Evolutionary conservation across 139 green algal genomes (phyloP).

Genomic region (Ettlia oleoabundans): DNA sequence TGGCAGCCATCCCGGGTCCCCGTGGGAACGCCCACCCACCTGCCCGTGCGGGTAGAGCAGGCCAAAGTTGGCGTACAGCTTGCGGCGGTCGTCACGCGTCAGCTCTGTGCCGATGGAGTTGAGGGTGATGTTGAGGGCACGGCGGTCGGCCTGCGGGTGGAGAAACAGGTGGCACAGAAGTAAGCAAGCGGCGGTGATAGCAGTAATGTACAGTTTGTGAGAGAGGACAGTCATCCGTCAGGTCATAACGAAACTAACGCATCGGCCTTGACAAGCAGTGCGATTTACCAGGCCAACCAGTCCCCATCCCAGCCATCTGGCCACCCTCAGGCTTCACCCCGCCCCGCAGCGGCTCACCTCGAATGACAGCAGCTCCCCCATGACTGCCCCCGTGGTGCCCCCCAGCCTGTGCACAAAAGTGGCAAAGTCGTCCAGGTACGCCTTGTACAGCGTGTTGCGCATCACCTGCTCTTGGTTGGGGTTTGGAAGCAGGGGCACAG

Average conservation of each 20-base stretch:
- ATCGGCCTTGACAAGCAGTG: too few relatives aligned
- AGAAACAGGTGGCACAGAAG: too few relatives aligned
- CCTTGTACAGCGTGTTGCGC: constrained; percentile 98
- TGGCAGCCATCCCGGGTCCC: too few relatives aligned
- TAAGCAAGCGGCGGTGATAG: neutral
- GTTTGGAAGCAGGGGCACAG: constrained; percentile 46
- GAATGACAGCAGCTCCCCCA: constrained; percentile 94
- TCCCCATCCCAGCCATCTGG: neutral
- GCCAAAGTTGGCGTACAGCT: constrained; percentile 96
- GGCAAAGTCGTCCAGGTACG: constrained; percentile 98
- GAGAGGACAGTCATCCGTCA: too few relatives aligned
- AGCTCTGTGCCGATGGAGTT: constrained; percentile 98
- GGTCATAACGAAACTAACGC: too few relatives aligned
- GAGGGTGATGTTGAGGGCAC: constrained; percentile 98
- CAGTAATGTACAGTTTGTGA: too few relatives aligned
- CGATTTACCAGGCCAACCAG: too few relatives aligned
- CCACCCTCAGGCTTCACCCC: too few relatives aligned
- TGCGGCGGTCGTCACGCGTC: constrained; percentile 93
- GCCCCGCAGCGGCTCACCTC: constrained; percentile 83
- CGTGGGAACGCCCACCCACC: neutral
- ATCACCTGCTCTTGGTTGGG: constrained; percentile 74
- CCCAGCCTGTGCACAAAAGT: constrained; percentile 82
- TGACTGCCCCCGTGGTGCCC: constrained; percentile 89
- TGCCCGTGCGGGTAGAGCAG: constrained; percentile 91
- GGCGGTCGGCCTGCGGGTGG: constrained; percentile 83